Evolutionary conservation across 2,329 filamentous ascomycete genomes (phyloP), one percentile per base, ranked within the genome.

Genomic region (Aspergillus cejpii): DNA sequence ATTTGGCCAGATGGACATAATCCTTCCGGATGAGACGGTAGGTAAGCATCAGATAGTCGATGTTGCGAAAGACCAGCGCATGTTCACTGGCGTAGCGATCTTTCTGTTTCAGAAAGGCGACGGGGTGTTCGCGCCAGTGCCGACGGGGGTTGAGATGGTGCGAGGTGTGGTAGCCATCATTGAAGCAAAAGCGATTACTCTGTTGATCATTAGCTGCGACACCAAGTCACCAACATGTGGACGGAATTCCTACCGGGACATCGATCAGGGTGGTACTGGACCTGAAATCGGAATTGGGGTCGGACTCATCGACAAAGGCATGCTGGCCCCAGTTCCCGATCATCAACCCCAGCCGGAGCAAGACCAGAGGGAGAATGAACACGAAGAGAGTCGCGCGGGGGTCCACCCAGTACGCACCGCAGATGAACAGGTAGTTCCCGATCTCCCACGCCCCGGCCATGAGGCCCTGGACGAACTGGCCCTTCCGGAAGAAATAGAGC

Each of bases 311-410:
- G 5, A 91, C 85, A 51, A 91, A 82, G 1, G 85, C 85, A 61
- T 91, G 86, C 61, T 91, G 86, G 3, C 84, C 86, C 84, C 85
- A 91, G 60, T 91, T 91, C 1, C 86, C 86, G 6, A 86, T 74
- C 86, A 90, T 91, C 51, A 91, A 64, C 0, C 81, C 85, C 14
- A 87, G 55, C 0, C 86, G 76, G 65, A 90, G 74, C 23, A 84
- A 63, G 2, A 77, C 53, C 15, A 90, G 72, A 0, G 86, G 86
- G 1, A 88, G 59, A 1, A 89, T 56, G 21, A 87, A 75, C 0
- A 80, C 80, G 55, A 84, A 87, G 4, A 79, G 58, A 0, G 83
- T 78, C 0, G 85, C 78, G 2, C 68, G 68, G 15, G 72, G 60
- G 61, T 81, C 78, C 28, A 61, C 58, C 38, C 74, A 63, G 5